Evolutionary conservation across 345 rosid species (phyloP).

Genomic region (Citrus hindsii): DNA sequence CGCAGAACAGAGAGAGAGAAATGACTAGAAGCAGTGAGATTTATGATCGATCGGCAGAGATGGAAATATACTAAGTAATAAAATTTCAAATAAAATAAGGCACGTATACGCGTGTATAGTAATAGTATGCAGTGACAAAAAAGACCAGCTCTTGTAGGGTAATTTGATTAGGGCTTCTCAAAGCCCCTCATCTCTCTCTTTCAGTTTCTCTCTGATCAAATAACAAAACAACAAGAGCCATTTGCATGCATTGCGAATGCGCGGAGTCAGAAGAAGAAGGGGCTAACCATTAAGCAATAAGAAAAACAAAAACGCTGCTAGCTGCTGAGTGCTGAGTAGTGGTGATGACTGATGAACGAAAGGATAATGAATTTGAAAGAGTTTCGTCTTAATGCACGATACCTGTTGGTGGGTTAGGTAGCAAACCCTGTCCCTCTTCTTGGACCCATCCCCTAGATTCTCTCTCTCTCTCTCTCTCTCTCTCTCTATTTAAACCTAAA

Average conservation of each 20-base stretch:
- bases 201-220: not conserved
- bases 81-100: not conserved
- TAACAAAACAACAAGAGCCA: not conserved
- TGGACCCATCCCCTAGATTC: constrained; percentile 61
- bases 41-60: not conserved
- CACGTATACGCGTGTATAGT: not conserved
- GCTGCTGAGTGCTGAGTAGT: not conserved
- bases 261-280: not conserved
- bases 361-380: constrained; percentile 42
- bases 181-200: constrained; percentile 4
- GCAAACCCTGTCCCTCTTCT: constrained; percentile 55
- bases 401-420: constrained; percentile 74
- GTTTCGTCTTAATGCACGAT: constrained; percentile 45
- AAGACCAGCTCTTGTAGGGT: constrained; percentile 32
- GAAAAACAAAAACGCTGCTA: not conserved
- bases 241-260: not conserved
- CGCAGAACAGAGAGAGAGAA: constrained; percentile 3
- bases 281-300: not conserved
- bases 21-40: not conserved
- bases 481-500: constrained; percentile 5
- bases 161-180: constrained; percentile 24
- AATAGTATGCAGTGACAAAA: constrained; percentile 14
- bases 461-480: constrained; percentile 11
- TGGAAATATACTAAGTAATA: not conserved
- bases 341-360: not conserved